phyloP scores from a whole-genome alignment of 352 stramenopile genomes.

The Globisporangium cystogenes region DNA sequence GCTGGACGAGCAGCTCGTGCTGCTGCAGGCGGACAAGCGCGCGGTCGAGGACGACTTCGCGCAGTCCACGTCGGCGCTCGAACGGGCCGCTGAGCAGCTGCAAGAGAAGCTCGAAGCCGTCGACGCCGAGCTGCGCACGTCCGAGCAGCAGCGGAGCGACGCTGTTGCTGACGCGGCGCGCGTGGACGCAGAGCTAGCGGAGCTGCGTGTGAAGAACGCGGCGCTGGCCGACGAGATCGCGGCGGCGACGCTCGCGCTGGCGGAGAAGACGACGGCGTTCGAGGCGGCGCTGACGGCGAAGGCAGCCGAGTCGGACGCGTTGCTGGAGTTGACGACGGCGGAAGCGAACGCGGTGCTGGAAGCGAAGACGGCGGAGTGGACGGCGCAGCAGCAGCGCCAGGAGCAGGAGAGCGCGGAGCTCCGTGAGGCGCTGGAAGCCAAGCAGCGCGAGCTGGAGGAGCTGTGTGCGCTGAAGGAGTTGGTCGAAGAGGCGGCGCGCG shows the following conservation, averaged over 20 bases:
- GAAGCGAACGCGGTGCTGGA: background rate
- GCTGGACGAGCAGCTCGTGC: conserved; percentile 13
- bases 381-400: conserved; percentile 14
- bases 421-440: background rate
- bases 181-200: background rate
- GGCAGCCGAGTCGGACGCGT: background rate
- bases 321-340: background rate
- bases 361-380: background rate
- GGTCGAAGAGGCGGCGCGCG: conserved; percentile 10
- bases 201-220: background rate
- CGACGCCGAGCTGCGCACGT: background rate
- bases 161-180: background rate
- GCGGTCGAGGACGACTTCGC: conserved; percentile 1
- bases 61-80: conserved; percentile 3
- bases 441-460: conserved; percentile 8
- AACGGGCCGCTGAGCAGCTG: background rate
- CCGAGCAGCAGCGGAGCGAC: background rate
- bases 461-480: conserved; percentile 14
- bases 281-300: conserved; percentile 1
- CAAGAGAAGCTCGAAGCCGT: background rate
- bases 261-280: background rate
- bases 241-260: background rate
- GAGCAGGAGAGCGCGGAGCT: conserved; percentile 9
- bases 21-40: conserved; percentile 12
- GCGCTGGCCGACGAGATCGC: background rate